Evolutionary conservation across 1,284 basidiomycete genomes (phyloP), one percentile per base, ranked within the genome.

Genomic region (Cutaneotrichosporon sp.): DNA sequence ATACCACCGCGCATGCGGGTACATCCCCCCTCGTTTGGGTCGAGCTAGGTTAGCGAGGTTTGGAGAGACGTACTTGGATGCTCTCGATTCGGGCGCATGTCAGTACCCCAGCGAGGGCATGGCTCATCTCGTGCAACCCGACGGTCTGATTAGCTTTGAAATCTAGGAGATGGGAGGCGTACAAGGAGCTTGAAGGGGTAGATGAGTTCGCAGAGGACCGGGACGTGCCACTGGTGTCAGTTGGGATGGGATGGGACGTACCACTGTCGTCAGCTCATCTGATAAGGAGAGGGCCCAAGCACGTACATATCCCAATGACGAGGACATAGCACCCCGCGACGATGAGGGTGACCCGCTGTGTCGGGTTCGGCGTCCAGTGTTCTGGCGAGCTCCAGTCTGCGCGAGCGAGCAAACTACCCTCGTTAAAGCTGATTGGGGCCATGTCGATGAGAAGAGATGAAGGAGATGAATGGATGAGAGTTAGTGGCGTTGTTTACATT

Each of bases 1-100:
- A 97, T 88, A 0, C 95, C 96, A 31, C 95, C 95, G 42, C 91
- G 88, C 94, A 98, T 97, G 34, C 86, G 84, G 0, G 96, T 98
- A 13, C 89, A 88, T 2, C 96, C 96, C 18, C 94, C 95, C 81
- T 97, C 94, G 73, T 97, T 89, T 38, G 92, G 68, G 53, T 76
- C 70, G 34, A 78, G 77, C 65, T 76, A 50, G 67, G 86, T 74
- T 78, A 89, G 89, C 90, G 80, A 91, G 89, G 16, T 52, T 5
- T 4, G 5, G 26, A 2, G 22, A 56, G 40, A 55, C 93, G 85
- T 72, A 91, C 87, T 4, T 66, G 62, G 67, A 96, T 90, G 18
- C 88, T 90, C 77, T 97, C 90, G 62, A 99, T 93, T 46, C 82
- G 86, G 8, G 93, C 96, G 70, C 96, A 95, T 4, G 96, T 99